Evolutionary conservation across 129 eudicot genomes (phyloP).

Genomic region (Flaveria ramosissima): DNA sequence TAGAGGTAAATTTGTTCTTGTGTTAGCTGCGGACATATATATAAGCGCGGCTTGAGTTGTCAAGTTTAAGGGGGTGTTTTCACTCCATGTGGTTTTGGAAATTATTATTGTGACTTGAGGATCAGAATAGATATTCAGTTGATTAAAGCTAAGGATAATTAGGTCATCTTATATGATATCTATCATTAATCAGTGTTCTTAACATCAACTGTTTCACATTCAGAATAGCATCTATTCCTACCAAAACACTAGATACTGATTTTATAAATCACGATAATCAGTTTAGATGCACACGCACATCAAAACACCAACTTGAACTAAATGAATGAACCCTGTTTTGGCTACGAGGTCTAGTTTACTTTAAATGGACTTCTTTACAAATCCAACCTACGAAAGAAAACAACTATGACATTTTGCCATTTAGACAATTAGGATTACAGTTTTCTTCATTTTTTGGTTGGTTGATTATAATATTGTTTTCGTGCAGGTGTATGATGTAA

Average conservation of each 20-base stretch:
- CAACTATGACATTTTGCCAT: neutral
- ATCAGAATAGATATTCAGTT: neutral
- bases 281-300: neutral
- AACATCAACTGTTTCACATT: neutral
- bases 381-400: neutral
- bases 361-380: no score
- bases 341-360: neutral
- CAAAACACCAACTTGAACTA: neutral
- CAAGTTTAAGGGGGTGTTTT: neutral
- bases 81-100: neutral
- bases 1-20: neutral
- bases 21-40: neutral
- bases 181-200: neutral
- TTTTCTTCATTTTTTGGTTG: neutral
- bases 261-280: neutral
- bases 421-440: neutral
- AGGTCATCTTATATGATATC: no score
- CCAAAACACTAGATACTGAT: neutral
- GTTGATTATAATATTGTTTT: neutral
- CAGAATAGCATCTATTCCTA: neutral
- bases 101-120: neutral
- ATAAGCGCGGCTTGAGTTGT: neutral
- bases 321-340: neutral
- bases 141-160: neutral
- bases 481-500: slow-evolving; percentile 85